Base-by-base conservation (phyloP, 768 basidiomycete genomes). In the Pleurotus pulmonarius region DNA sequence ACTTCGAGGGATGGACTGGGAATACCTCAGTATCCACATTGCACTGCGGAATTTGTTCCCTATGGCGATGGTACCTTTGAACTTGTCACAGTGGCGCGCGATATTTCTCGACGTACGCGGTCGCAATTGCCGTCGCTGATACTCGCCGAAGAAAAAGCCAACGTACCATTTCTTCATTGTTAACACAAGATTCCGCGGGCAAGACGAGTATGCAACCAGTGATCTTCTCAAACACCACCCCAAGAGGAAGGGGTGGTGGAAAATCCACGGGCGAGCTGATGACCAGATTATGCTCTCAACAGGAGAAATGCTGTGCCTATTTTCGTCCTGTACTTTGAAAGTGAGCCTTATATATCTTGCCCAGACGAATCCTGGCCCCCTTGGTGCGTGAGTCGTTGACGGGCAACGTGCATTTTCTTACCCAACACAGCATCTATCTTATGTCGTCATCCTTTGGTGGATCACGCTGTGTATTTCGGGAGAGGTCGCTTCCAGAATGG, bases 391-490 rank as follows among this genome's bases (percentile, higher is more conserved):
- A 5, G 5, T 13, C 37, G 29, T 34, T 13, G 41, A 43, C 20
- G 8, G 15, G 11, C 20, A 13, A 4, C 20, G 7, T 6, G 24
- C 24, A 16, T 47, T 13, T 20, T 25, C 16, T 47, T 47, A 18
- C 24, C 16, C 9, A 47, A 18, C 16, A 8, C 24, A 46, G 54
- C 45, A 25, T 55, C 40, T 38, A 55, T 55, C 5, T 44, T 45
- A 56, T 48, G 24, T 22, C n/a, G 37, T 25, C 40, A 22, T 38
- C 56, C 44, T 11, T 70, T 68, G 4, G 60, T 79, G 5, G 56
- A 62, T 2, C 71, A 69, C 3, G 69, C 67, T 0, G 61, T 75
- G 13, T 72, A 79, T 64, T 80, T 80, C 56, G 76, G 76, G 12
- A 64, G 69, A 4, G 68, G 62, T 8, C 70, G 66, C 15, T 56